Evolutionary conservation across 805 yeast species (phyloP).

Genomic region (Myxozyma udenii): DNA sequence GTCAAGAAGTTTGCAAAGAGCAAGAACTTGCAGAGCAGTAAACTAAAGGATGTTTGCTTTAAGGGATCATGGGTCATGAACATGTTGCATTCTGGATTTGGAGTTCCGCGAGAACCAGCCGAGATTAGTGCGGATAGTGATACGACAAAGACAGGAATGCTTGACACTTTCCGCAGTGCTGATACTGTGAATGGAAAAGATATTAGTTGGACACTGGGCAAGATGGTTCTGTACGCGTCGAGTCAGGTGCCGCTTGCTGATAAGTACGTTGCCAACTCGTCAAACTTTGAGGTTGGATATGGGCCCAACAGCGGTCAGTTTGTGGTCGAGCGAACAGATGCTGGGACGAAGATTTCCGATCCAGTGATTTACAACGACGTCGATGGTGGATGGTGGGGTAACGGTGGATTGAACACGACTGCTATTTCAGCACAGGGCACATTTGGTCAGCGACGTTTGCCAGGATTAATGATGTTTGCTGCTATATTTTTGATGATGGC

Average conservation of each 20-base stretch:
- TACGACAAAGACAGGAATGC: constrained; percentile 1
- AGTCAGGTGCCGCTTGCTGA: constrained; percentile 48
- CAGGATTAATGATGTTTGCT: constrained; percentile 25
- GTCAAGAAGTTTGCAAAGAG: constrained; percentile 47
- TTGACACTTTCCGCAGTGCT: constrained; percentile 72
- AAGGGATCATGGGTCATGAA: constrained; percentile 93
- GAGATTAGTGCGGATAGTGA: constrained; percentile 10
- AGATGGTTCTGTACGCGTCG: constrained; percentile 77
- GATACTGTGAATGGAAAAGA: constrained; percentile 78
- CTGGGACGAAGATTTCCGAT: constrained; percentile 7
- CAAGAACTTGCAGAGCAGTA: constrained; percentile 58
- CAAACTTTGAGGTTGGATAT: constrained; percentile 14
- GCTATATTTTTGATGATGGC: constrained; percentile 20
- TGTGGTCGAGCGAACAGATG: constrained; percentile 7
- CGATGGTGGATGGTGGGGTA: constrained; percentile 3
- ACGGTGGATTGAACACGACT: constrained; percentile 4
- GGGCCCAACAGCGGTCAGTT: constrained; percentile 22
- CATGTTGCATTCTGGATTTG: constrained; percentile 88
- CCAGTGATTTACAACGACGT: constrained; percentile 7
- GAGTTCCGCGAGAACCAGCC: constrained; percentile 64
- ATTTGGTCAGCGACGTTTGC: constrained; percentile 19
- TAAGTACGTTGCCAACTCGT: not conserved
- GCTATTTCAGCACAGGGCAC: constrained; percentile 17
- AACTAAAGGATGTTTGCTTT: constrained; percentile 76
- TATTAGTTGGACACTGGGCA: constrained; percentile 93